Percentiles rank a stretch among this genome's conserved stretches.
Conservation (phyloP, 495 filamentous ascomycete species). For the Annulohypoxylon nitens region DNA sequence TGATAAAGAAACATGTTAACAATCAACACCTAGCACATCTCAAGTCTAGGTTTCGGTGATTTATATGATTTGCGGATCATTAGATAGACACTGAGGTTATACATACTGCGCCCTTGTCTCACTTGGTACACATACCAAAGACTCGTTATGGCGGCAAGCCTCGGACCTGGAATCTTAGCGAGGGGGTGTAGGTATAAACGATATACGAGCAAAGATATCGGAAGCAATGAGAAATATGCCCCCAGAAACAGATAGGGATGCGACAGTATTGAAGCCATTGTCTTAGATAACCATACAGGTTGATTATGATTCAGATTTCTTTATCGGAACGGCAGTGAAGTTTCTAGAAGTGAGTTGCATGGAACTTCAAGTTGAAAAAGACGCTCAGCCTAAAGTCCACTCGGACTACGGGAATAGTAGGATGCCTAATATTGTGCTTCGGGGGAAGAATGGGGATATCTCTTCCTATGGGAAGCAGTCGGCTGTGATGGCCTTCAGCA, state of each 20-base stretch:
- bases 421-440: background rate
- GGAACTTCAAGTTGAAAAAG: background rate
- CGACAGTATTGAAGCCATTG: constrained; percentile 11
- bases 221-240: constrained; percentile 21
- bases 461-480: background rate
- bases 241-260: constrained; percentile 20
- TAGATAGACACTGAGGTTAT: too few species aligned
- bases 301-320: background rate
- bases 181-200: constrained; percentile 54
- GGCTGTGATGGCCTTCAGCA: background rate
- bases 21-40: background rate
- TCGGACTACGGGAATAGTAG: background rate
- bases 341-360: background rate
- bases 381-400: background rate
- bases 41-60: too few species aligned
- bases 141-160: constrained; percentile 55
- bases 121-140: constrained; percentile 55
- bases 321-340: background rate
- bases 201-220: constrained; percentile 31
- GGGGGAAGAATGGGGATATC: background rate
- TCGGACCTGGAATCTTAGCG: constrained; percentile 52
- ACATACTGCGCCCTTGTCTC: constrained; percentile 46
- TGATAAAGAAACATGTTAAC: background rate
- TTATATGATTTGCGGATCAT: too few species aligned
- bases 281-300: background rate